Conservation (phyloP, 2,329 filamentous ascomycete species). For the Cladophialophora bantiana region DNA sequence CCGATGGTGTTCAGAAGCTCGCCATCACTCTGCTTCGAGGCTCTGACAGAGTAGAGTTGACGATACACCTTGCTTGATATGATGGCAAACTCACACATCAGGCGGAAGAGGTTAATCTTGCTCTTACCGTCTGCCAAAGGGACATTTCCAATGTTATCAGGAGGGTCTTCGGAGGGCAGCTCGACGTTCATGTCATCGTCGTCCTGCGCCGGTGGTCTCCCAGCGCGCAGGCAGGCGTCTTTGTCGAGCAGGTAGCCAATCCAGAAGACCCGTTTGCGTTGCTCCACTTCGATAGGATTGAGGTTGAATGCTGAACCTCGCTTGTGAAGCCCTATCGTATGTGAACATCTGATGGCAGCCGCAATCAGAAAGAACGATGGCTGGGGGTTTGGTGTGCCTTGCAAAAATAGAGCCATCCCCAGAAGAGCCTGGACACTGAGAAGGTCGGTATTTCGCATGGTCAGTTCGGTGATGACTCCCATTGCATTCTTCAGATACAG, state of each 20-base stretch:
- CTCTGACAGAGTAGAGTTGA: slow-evolving; percentile 88
- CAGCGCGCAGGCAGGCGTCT: slow-evolving; percentile 75
- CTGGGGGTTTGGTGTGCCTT: slow-evolving; percentile 95
- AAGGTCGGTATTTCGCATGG: slow-evolving; percentile 94
- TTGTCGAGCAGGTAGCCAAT: slow-evolving; percentile 77
- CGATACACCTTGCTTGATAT: slow-evolving; percentile 97
- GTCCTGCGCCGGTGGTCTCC: slow-evolving; percentile 73
- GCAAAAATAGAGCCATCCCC: slow-evolving; percentile 91
- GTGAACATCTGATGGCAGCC: slow-evolving; percentile 85
- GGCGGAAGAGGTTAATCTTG: slow-evolving; percentile 92
- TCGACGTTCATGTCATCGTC: slow-evolving; percentile 95
- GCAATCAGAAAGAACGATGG: slow-evolving; percentile 90
- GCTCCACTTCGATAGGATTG: slow-evolving; percentile 92
- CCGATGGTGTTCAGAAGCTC: slow-evolving; percentile 95
- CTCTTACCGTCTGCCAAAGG: slow-evolving; percentile 85
- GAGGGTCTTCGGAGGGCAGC: slow-evolving; percentile 85
- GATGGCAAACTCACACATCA: slow-evolving; percentile 88
- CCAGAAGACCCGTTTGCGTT: slow-evolving; percentile 80
- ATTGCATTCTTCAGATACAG: slow-evolving; percentile 95
- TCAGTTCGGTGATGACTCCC: slow-evolving; percentile 88
- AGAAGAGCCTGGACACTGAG: slow-evolving; percentile 92
- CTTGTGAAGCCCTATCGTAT: slow-evolving; percentile 95
- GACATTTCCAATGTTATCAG: slow-evolving; percentile 93
- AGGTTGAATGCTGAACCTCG: slow-evolving; percentile 90
- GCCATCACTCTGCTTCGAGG: slow-evolving; percentile 87